These are phyloP conservation scores for Cyclotella choctawhatcheeana DNA, from an alignment of 108 stramenopile genomes.

Conservation along the genomic window DNA sequence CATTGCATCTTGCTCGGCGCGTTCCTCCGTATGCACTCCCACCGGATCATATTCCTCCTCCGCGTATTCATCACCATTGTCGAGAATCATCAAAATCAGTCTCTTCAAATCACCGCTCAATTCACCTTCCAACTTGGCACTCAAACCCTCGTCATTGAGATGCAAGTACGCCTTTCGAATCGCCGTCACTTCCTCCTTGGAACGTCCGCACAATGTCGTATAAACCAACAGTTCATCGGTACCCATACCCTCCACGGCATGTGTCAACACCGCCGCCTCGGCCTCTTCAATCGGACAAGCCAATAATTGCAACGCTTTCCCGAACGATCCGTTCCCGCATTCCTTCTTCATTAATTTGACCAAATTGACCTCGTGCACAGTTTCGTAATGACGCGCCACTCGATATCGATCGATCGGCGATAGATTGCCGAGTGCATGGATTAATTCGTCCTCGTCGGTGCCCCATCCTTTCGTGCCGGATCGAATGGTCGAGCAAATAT, in stretches of 20 bases:
- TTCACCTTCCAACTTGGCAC: background rate
- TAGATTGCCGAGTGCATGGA: background rate
- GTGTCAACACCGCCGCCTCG: background rate
- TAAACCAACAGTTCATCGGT: background rate
- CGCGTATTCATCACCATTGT: background rate
- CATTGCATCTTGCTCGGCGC: background rate
- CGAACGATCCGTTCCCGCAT: background rate
- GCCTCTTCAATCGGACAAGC: background rate
- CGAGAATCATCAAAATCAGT: background rate
- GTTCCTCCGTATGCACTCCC: background rate
- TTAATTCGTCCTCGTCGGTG: background rate
- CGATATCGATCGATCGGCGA: background rate
- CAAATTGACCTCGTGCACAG: background rate
- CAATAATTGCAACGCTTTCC: background rate
- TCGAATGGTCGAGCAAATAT: background rate
- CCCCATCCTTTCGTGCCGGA: background rate
- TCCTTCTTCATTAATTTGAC: background rate
- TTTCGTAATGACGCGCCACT: background rate
- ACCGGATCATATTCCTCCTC: background rate
- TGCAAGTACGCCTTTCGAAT: background rate
- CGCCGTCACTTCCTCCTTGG: background rate
- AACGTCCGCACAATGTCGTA: background rate
- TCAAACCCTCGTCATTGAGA: background rate
- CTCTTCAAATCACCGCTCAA: background rate
- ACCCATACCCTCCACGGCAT: background rate